phyloP scores from a whole-genome alignment of 2,329 filamentous ascomycete species.

The Hyphodiscus sp. region DNA sequence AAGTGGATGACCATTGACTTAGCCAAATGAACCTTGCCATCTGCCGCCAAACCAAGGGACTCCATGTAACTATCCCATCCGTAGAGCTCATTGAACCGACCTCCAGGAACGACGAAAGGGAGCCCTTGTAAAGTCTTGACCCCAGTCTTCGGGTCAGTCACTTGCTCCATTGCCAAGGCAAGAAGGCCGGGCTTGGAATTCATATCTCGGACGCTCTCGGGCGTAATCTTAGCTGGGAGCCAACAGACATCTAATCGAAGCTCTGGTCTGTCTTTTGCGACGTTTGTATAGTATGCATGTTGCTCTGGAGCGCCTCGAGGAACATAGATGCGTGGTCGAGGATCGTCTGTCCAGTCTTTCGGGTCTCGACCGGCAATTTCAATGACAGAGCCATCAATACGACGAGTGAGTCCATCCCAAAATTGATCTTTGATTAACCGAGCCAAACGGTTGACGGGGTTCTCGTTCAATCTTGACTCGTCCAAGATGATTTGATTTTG shows the following conservation, averaged over 20 bases:
- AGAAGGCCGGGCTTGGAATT: slow-evolving; percentile 84
- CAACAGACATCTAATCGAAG: slow-evolving; percentile 80
- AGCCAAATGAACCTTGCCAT: slow-evolving; percentile 77
- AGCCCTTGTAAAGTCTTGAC: slow-evolving; percentile 68
- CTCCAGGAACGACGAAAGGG: slow-evolving; percentile 95
- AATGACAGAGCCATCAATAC: slow-evolving; percentile 84
- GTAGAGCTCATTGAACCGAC: slow-evolving; percentile 96
- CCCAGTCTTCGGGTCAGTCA: slow-evolving; percentile 58
- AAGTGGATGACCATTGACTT: slow-evolving; percentile 96
- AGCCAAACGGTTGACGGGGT: slow-evolving; percentile 81
- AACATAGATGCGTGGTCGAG: slow-evolving; percentile 85
- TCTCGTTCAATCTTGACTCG: slow-evolving; percentile 87
- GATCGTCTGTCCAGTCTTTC: slow-evolving; percentile 92
- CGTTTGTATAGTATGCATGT: slow-evolving; percentile 76
- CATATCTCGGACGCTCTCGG: slow-evolving; percentile 73
- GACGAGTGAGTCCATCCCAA: slow-evolving; percentile 84
- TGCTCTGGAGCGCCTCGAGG: slow-evolving; percentile 81
- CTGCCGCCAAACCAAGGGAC: slow-evolving; percentile 79
- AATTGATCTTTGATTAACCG: slow-evolving; percentile 85
- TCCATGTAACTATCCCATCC: slow-evolving; percentile 99
- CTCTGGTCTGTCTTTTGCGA: slow-evolving; percentile 74
- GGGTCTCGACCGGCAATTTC: slow-evolving; percentile 81
- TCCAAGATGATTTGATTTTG: slow-evolving; percentile 87
- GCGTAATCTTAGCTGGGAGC: slow-evolving; percentile 70
- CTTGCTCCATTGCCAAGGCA: slow-evolving; percentile 81